phyloP scores from a whole-genome alignment of 768 basidiomycete species.

The Leccinum olivaceopallidum region DNA sequence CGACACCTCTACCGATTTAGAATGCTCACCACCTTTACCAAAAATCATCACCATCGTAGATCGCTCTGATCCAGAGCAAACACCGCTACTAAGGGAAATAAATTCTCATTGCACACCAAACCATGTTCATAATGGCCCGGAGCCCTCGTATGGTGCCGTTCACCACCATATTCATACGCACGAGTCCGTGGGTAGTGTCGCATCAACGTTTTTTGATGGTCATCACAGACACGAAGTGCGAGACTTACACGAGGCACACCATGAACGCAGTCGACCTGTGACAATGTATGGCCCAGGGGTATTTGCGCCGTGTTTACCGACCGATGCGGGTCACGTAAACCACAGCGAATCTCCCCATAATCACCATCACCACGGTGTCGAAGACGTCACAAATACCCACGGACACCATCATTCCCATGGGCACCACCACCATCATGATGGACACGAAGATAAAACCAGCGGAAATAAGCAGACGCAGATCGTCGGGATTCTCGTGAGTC shows the following conservation, averaged over 20 bases:
- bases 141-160: slow-evolving; percentile 24
- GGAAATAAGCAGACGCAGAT: slow-evolving; percentile 64
- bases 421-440: neutral
- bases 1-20: slow-evolving; percentile 19
- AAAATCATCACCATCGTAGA: slow-evolving; percentile 2
- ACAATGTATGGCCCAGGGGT: slow-evolving; percentile 24
- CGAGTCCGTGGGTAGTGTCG: neutral
- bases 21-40: slow-evolving; percentile 1
- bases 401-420: slow-evolving; percentile 6
- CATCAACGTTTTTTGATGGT: slow-evolving; percentile 31
- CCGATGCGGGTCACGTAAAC: slow-evolving; percentile 2
- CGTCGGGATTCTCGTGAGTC: slow-evolving; percentile 66
- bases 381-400: neutral
- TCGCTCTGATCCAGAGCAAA: slow-evolving; percentile 16
- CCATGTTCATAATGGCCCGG: neutral
- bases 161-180: slow-evolving; percentile 5
- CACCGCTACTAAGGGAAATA: slow-evolving; percentile 18
- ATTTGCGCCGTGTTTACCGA: neutral
- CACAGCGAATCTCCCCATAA: neutral
- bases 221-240: slow-evolving; percentile 38
- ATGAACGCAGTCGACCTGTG: slow-evolving; percentile 26
- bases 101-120: slow-evolving; percentile 1
- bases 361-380: slow-evolving; percentile 16
- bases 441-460: slow-evolving; percentile 25
- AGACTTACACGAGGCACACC: slow-evolving; percentile 29